Evolutionary conservation across 1,284 basidiomycete species (phyloP).

Genomic region (Lentinula novae-zelandiae): DNA sequence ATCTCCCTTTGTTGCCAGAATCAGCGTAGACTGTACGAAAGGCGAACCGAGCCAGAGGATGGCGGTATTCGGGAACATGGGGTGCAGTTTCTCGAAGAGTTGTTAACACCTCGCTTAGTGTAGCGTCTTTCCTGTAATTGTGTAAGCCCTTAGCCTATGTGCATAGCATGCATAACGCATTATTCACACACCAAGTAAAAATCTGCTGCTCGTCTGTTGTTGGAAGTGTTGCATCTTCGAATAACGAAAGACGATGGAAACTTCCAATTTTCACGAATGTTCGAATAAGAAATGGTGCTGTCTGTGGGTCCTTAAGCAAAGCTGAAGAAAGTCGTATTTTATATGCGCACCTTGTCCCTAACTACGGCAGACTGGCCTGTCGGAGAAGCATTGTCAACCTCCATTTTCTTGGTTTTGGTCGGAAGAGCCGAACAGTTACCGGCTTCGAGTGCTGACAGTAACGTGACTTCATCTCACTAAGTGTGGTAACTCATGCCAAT

Average conservation of each 20-base stretch:
- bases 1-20: conserved; percentile 61
- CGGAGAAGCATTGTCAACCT: conserved; percentile 32
- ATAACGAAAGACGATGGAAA: conserved; percentile 66
- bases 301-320: conserved; percentile 35
- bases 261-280: conserved; percentile 77
- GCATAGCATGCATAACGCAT: neutral
- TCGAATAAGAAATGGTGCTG: conserved; percentile 72
- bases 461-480: neutral
- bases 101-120: conserved; percentile 70
- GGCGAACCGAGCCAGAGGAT: conserved; percentile 72
- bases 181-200: conserved; percentile 59
- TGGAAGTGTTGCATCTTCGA: conserved; percentile 71
- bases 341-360: conserved; percentile 35
- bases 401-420: conserved; percentile 20
- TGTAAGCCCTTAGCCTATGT: neutral
- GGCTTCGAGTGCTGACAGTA: neutral
- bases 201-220: conserved; percentile 75
- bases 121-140: conserved; percentile 67
- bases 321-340: neutral
- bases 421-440: neutral
- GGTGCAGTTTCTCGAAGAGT: conserved; percentile 67
- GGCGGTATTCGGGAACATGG: conserved; percentile 62
- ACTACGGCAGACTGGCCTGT: conserved; percentile 31
- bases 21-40: conserved; percentile 78
- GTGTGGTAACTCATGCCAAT: neutral